Evolutionary conservation across 2,329 filamentous ascomycete species (phyloP).

Genomic region (Epichloe bromicola): DNA sequence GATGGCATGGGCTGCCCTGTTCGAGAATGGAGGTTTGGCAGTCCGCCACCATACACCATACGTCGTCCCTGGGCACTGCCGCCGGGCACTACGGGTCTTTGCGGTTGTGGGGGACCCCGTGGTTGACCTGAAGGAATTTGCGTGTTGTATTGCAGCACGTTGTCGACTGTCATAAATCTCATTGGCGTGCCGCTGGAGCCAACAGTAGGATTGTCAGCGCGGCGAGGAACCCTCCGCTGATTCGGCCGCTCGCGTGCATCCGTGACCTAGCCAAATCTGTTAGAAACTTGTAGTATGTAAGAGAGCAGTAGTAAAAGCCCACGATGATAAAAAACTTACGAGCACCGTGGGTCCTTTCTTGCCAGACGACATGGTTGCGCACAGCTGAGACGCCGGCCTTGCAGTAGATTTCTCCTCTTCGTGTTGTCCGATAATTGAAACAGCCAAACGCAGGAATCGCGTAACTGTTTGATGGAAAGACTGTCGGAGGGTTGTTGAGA

Average conservation of each 20-base stretch:
- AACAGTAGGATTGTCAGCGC: constrained; percentile 19
- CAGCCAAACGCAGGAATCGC: neutral
- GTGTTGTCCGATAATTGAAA: neutral
- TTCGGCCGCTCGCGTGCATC: constrained; percentile 25
- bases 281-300: constrained; percentile 2
- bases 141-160: constrained; percentile 83
- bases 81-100: constrained; percentile 11
- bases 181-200: constrained; percentile 33
- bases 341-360: constrained; percentile 50
- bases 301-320: neutral
- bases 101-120: constrained; percentile 50
- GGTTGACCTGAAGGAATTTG: constrained; percentile 93
- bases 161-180: constrained; percentile 82
- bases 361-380: constrained; percentile 25
- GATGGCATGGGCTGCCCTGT: constrained; percentile 56
- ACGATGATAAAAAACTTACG: constrained; percentile 25
- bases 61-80: constrained; percentile 10
- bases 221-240: constrained; percentile 19
- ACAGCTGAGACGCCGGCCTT: neutral
- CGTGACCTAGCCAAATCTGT: constrained; percentile 19
- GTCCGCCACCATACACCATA: constrained; percentile 22
- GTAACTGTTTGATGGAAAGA: neutral
- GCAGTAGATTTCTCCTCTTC: neutral
- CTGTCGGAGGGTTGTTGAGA: neutral
- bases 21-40: constrained; percentile 28